Conservation (phyloP, 2,329 filamentous ascomycete genomes). For the Ophiocordyceps camponoti-saundersi region DNA sequence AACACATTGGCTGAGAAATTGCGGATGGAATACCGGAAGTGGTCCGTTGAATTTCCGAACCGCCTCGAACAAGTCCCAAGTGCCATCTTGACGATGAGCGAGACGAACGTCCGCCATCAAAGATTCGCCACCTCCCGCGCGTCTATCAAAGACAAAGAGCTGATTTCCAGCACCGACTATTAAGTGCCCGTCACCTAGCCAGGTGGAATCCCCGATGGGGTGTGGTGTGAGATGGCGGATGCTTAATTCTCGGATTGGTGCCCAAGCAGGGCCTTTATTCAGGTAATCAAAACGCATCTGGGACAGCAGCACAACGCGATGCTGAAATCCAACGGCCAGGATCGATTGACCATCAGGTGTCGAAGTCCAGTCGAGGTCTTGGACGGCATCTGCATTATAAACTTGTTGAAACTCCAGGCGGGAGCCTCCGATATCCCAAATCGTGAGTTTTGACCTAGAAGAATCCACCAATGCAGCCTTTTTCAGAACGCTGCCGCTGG, state of each 20-base stretch:
- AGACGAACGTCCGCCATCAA: constrained; percentile 35
- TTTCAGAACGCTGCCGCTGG: constrained; percentile 71
- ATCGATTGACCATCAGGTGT: constrained; percentile 82
- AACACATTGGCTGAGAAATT: constrained; percentile 76
- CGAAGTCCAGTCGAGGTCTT: constrained; percentile 86
- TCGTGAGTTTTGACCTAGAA: constrained; percentile 57
- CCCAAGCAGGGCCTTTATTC: constrained; percentile 79
- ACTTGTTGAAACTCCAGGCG: constrained; percentile 68
- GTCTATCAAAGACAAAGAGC: constrained; percentile 66
- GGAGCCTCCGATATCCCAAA: constrained; percentile 76
- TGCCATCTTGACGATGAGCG: constrained; percentile 28
- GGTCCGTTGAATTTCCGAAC: constrained; percentile 75
- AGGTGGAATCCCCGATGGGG: constrained; percentile 83
- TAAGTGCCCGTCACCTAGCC: constrained; percentile 71
- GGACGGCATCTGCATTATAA: constrained; percentile 60
- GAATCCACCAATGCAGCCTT: constrained; percentile 73
- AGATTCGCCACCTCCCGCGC: constrained; percentile 47
- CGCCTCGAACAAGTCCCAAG: constrained; percentile 61
- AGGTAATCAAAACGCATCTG: constrained; percentile 88
- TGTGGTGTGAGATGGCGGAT: constrained; percentile 73
- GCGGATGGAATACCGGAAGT: constrained; percentile 80
- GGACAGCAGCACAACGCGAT: constrained; percentile 63
- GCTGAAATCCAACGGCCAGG: constrained; percentile 81
- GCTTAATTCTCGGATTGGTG: constrained; percentile 63
- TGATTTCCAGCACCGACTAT: constrained; percentile 85